Conservation (phyloP, 73 alveolate species). For the Tetrahymena thermophila region DNA sequence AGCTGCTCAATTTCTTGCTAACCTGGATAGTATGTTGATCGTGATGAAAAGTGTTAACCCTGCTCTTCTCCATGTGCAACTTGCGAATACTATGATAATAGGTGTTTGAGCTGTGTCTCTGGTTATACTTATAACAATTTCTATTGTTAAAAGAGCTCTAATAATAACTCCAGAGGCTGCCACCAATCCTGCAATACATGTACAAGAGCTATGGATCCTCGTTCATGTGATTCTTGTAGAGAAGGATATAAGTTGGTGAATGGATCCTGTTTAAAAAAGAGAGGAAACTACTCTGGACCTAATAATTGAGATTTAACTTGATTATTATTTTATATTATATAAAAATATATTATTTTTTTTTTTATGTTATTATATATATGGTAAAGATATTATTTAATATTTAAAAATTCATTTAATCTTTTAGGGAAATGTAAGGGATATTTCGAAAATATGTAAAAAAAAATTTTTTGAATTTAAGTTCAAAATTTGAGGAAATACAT, state of each 20-base stretch:
- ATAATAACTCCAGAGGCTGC: not conserved
- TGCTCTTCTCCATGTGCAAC: not conserved
- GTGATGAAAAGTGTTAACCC: not conserved
- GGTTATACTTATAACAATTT: not conserved
- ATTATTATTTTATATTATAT: too few species aligned
- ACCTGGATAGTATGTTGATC: not conserved
- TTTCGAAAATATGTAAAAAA: too few species aligned
- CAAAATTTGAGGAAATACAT: too few species aligned
- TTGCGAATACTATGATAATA: not conserved
- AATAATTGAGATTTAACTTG: too few species aligned
- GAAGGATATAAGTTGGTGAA: not conserved
- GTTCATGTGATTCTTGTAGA: not conserved
- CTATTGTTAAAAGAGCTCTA: not conserved
- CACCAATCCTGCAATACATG: not conserved
- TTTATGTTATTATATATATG: too few species aligned
- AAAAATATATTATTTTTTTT: too few species aligned
- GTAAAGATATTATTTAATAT: too few species aligned
- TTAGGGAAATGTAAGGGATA: too few species aligned
- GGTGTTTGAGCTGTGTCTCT: not conserved
- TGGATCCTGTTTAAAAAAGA: not conserved
- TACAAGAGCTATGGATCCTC: not conserved
- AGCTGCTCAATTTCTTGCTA: not conserved
- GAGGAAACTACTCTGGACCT: too few species aligned
- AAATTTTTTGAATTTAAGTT: too few species aligned
- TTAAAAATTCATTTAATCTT: too few species aligned